A percentile compares a stretch with the other conserved stretches of the same genome.
phyloP scores from a whole-genome alignment of 2,329 filamentous ascomycete species.

The Colletotrichum theobromicola region DNA sequence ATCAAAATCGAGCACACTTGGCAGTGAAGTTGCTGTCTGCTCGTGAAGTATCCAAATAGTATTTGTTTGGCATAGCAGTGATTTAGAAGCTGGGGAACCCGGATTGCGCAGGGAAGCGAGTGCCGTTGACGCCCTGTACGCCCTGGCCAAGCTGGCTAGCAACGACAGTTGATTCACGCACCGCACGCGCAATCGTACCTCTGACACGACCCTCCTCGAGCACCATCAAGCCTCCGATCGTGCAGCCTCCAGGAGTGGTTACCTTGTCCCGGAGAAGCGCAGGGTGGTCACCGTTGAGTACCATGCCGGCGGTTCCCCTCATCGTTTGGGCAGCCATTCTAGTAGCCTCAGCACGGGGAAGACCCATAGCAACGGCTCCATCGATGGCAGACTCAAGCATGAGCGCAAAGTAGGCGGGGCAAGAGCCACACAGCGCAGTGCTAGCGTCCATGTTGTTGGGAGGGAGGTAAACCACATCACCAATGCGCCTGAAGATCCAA shows the following conservation, averaged over 20 bases:
- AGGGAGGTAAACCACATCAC: slow-evolving; percentile 72
- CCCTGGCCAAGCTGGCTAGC: slow-evolving; percentile 66
- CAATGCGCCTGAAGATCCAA: slow-evolving; percentile 80
- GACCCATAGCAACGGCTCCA: slow-evolving; percentile 79
- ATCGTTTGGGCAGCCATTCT: slow-evolving; percentile 82
- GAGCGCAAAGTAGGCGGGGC: slow-evolving; percentile 77
- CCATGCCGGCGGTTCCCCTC: slow-evolving; percentile 73
- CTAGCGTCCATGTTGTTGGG: slow-evolving; percentile 72
- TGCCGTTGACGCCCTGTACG: slow-evolving; percentile 53
- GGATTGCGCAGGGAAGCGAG: slow-evolving; percentile 33
- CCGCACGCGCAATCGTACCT: slow-evolving; percentile 69
- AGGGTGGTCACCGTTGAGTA: slow-evolving; percentile 76
- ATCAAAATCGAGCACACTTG: not conserved
- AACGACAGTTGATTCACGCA: slow-evolving; percentile 73
- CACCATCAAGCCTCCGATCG: slow-evolving; percentile 74
- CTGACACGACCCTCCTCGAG: slow-evolving; percentile 76
- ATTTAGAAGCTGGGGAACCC: not conserved
- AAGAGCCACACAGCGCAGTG: slow-evolving; percentile 77
- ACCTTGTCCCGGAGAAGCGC: slow-evolving; percentile 78
- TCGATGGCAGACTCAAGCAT: slow-evolving; percentile 79
- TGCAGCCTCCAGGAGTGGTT: slow-evolving; percentile 79
- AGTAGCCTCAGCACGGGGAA: slow-evolving; percentile 75
- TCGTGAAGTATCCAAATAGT: not conserved
- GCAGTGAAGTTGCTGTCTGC: not conserved
- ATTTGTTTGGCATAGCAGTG: not conserved